Conservation (phyloP, 169 alveolate species). For the Plasmodium blacklocki region DNA sequence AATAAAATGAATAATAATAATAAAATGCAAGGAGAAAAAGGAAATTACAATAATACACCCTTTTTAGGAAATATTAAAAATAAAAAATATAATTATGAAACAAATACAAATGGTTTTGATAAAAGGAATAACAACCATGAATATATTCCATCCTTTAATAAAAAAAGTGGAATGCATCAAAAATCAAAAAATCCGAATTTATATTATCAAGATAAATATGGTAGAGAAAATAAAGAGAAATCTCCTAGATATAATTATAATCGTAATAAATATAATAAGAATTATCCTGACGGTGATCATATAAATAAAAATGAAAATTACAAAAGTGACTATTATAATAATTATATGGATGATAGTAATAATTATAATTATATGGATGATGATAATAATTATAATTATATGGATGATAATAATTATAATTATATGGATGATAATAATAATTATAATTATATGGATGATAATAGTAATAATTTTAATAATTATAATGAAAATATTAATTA, state of each 20-base stretch:
- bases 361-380: background rate
- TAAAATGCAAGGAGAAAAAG: conserved; percentile 2
- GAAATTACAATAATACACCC: conserved; percentile 1
- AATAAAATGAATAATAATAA: background rate
- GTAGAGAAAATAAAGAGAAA: conserved; percentile 7
- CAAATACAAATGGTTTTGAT: conserved; percentile 10
- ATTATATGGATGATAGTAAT: background rate
- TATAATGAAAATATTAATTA: background rate
- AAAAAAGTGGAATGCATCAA: conserved; percentile 16
- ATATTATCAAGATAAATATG: conserved; percentile 7
- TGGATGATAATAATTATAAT: background rate
- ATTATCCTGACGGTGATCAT: background rate
- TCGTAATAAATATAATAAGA: conserved; percentile 18
- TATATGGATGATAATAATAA: conserved; percentile 3
- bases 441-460: conserved; percentile 7
- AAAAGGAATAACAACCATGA: conserved; percentile 23
- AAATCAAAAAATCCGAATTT: conserved; percentile 11
- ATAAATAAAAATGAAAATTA: background rate
- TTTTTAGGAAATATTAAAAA: conserved; percentile 17
- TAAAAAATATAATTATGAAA: conserved; percentile 21
- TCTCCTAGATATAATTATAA: conserved; percentile 6
- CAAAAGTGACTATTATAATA: too few relatives aligned
- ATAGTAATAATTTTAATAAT: background rate
- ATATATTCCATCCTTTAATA: conserved; percentile 6
- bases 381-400: conserved; percentile 6